Conservation (phyloP, 768 basidiomycete genomes). For the Sutorius australiensis region DNA sequence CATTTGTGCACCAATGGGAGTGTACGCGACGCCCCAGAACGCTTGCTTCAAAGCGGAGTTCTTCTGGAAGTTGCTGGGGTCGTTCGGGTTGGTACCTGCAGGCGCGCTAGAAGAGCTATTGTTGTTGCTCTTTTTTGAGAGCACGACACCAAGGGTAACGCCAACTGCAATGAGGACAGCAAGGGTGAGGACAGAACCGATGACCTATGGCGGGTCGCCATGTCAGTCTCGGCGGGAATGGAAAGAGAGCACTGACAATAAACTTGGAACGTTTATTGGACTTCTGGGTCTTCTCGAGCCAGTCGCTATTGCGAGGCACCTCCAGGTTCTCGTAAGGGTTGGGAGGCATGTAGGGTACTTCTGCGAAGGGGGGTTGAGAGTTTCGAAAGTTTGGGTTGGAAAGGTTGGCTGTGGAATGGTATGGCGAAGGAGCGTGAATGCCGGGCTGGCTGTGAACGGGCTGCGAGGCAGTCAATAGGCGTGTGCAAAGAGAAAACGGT, state of each 20-base stretch:
- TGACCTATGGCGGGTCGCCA: slow-evolving; percentile 39
- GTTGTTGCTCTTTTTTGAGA: slow-evolving; percentile 52
- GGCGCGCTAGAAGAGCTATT: slow-evolving; percentile 26
- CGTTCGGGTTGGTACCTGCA: slow-evolving; percentile 44
- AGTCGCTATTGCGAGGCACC: slow-evolving; percentile 33
- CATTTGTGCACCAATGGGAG: slow-evolving; percentile 67
- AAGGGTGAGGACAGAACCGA: slow-evolving; percentile 46
- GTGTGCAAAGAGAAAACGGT: neutral
- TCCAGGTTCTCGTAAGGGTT: slow-evolving; percentile 34
- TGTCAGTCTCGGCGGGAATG: neutral
- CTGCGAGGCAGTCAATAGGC: slow-evolving; percentile 28
- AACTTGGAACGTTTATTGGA: slow-evolving; percentile 46
- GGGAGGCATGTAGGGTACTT: slow-evolving; percentile 24
- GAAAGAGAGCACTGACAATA: slow-evolving; percentile 44
- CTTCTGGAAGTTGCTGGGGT: slow-evolving; percentile 76
- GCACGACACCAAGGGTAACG: slow-evolving; percentile 60
- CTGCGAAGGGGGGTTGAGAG: slow-evolving; percentile 23
- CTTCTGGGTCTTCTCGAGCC: slow-evolving; percentile 37
- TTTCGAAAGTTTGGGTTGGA: slow-evolving; percentile 24
- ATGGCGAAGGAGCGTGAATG: slow-evolving; percentile 35
- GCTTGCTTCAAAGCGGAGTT: slow-evolving; percentile 64
- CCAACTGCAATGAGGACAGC: slow-evolving; percentile 53
- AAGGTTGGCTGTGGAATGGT: slow-evolving; percentile 17
- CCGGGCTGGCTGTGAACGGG: slow-evolving; percentile 31
- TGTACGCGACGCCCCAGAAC: slow-evolving; percentile 88